Percentiles rank a stretch among this genome's conserved stretches.
Conservation (phyloP, 2,329 filamentous ascomycete genomes). For the Colletotrichum trifolii region DNA sequence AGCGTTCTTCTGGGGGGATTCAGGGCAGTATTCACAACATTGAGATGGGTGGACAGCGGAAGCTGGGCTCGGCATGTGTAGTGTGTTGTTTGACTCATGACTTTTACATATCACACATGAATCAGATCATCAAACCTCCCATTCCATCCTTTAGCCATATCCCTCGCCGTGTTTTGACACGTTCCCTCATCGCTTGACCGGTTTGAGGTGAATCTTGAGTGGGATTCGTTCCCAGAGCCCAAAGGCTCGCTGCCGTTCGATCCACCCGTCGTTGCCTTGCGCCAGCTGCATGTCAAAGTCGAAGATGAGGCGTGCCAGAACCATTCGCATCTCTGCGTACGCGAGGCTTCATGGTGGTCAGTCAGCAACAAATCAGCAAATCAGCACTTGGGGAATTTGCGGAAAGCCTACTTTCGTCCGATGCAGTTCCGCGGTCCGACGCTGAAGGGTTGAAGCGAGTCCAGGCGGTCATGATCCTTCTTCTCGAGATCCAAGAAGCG, state of each 20-base stretch:
- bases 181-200: not conserved
- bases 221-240: conserved; percentile 9
- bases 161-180: not conserved
- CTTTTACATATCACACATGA: too few relatives aligned
- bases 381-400: not conserved
- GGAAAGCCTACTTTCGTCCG: conserved; percentile 22
- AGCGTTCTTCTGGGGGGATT: conserved; percentile 2
- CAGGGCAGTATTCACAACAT: not conserved
- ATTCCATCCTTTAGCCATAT: not conserved
- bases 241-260: conserved; percentile 5
- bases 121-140: not conserved
- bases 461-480: not conserved
- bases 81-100: too few relatives aligned
- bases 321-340: conserved; percentile 27
- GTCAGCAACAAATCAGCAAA: not conserved
- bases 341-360: conserved; percentile 9
- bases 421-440: conserved; percentile 29
- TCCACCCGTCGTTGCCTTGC: not conserved
- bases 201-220: conserved; percentile 6
- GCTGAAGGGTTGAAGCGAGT: conserved; percentile 18
- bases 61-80: too few relatives aligned
- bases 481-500: conserved; percentile 7
- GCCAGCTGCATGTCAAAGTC: not conserved
- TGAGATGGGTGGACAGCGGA: too few relatives aligned
- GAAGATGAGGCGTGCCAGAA: conserved; percentile 21